Conservation (phyloP, 176 grass and related monocot species). For the Pharus latifolius region DNA sequence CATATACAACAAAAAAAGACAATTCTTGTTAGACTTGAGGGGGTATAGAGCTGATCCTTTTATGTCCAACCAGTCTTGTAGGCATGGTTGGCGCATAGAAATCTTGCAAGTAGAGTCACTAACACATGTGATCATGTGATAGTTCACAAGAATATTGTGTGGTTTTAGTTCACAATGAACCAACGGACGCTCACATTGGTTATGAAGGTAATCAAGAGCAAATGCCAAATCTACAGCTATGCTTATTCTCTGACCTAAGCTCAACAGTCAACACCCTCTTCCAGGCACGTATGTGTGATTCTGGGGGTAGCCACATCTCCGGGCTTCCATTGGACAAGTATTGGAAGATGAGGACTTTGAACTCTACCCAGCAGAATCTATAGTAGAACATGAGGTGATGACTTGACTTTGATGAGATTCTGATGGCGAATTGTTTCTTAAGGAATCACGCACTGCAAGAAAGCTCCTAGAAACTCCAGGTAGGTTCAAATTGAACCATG, state of each 20-base stretch:
- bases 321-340: conserved; percentile 51
- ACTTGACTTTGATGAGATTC: conserved; percentile 52
- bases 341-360: conserved; percentile 46
- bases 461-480: conserved; percentile 37
- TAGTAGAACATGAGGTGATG: conserved; percentile 35
- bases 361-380: conserved; percentile 34
- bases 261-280: neutral
- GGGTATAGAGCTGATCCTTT: conserved; percentile 38
- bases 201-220: conserved; percentile 53
- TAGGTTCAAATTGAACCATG: neutral
- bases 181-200: neutral
- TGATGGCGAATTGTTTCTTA: conserved; percentile 35
- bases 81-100: neutral
- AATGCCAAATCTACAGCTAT: neutral
- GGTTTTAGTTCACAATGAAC: conserved; percentile 42
- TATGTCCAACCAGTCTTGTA: neutral
- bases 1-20: too few species aligned
- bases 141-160: conserved; percentile 33
- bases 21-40: too few species aligned
- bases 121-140: conserved; percentile 14
- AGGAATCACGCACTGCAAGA: conserved; percentile 33
- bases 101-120: conserved; percentile 21
- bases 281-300: neutral
- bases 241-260: conserved; percentile 14
- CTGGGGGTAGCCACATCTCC: conserved; percentile 42